phyloP scores from a whole-genome alignment of 108 stramenopile genomes.

The Poteriospumella lacustris region DNA sequence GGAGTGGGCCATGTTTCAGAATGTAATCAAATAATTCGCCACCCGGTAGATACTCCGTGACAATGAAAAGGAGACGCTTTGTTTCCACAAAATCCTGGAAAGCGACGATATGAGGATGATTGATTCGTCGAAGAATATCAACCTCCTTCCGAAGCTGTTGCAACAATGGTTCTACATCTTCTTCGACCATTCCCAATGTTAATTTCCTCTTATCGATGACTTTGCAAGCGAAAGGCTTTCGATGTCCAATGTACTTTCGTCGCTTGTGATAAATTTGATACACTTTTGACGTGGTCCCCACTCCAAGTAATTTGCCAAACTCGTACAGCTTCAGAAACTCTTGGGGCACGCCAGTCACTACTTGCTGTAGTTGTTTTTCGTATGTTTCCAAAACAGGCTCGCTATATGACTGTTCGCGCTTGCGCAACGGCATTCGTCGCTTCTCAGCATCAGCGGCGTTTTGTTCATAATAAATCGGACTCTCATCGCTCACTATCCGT shows the following conservation, averaged over 20 bases:
- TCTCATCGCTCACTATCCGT: too few relatives aligned
- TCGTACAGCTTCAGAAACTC: neutral
- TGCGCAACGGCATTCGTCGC: too few relatives aligned
- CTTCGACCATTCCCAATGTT: constrained; percentile 15
- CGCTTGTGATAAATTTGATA: neutral
- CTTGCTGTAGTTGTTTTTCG: too few relatives aligned
- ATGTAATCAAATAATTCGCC: constrained; percentile 30
- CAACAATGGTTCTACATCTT: constrained; percentile 13
- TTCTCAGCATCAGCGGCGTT: too few relatives aligned
- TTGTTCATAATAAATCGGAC: too few relatives aligned
- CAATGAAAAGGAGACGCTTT: neutral
- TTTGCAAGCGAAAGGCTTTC: constrained; percentile 21
- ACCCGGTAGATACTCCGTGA: constrained; percentile 23
- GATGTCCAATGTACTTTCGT: neutral
- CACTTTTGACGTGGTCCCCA: constrained; percentile 7
- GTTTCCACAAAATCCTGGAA: constrained; percentile 25
- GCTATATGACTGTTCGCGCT: too few relatives aligned
- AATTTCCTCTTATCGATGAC: constrained; percentile 30
- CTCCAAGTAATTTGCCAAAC: neutral
- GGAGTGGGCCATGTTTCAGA: constrained; percentile 4
- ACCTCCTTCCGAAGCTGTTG: constrained; percentile 29
- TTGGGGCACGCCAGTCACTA: too few relatives aligned
- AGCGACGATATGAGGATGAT: constrained; percentile 29
- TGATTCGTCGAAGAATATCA: constrained; percentile 18
- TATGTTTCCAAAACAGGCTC: too few relatives aligned